Percentiles rank a stretch among this genome's conserved stretches.
Conservation (phyloP, 345 rosid species). For the Linum usitatissimum region DNA sequence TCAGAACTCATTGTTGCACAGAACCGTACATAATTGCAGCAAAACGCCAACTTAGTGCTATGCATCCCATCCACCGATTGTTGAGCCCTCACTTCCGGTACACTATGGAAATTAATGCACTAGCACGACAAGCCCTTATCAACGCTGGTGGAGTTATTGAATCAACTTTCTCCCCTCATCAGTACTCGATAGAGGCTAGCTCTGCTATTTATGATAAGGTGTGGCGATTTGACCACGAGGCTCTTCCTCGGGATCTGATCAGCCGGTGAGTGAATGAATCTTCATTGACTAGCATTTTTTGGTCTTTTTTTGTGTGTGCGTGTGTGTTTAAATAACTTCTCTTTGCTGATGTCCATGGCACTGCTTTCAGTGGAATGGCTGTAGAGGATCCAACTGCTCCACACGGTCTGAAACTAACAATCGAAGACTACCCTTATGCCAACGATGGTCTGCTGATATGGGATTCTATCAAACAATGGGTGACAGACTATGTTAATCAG, state of each 20-base stretch:
- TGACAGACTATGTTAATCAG: conserved; percentile 34
- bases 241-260: conserved; percentile 45
- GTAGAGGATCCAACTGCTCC: conserved; percentile 37
- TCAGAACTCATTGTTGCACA: conserved; percentile 50
- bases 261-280: conserved; percentile 30
- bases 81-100: conserved; percentile 66
- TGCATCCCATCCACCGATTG: conserved; percentile 59
- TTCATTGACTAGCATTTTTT: not conserved
- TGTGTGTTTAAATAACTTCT: not conserved
- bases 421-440: conserved; percentile 51
- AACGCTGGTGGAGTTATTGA: conserved; percentile 59
- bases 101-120: conserved; percentile 68
- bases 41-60: conserved; percentile 52
- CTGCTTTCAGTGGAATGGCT: conserved; percentile 38
- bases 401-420: conserved; percentile 40
- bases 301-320: too few relatives aligned
- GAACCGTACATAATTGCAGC: conserved; percentile 69
- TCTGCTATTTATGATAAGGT: conserved; percentile 37
- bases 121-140: conserved; percentile 46
- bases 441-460: conserved; percentile 44
- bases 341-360: not conserved
- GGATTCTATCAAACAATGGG: conserved; percentile 38
- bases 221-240: conserved; percentile 48
- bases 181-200: conserved; percentile 42
- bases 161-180: conserved; percentile 44